Conservation (phyloP, 352 stramenopile species). For the Thalassiosira exigua region DNA sequence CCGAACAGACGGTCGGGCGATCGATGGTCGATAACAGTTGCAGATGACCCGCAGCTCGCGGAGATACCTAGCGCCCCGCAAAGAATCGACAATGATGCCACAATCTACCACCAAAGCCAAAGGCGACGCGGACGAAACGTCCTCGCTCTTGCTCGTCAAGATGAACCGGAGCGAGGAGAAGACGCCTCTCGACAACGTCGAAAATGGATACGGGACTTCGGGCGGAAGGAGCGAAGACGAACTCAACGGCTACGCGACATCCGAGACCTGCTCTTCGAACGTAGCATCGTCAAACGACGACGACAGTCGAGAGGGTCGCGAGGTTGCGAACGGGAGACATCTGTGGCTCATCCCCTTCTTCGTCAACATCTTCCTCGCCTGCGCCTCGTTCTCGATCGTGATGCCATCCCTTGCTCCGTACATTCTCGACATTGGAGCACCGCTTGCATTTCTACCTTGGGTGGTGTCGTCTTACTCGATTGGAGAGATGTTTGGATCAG, state of each 20-base stretch:
- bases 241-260: neutral
- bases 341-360: slow-evolving; percentile 60
- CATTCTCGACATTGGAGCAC: slow-evolving; percentile 47
- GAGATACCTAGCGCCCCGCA: neutral
- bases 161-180: no score
- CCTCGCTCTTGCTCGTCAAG: neutral
- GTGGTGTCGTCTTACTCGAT: slow-evolving; percentile 61
- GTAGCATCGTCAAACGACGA: no score
- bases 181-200: neutral
- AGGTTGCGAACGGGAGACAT: no score
- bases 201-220: slow-evolving; percentile 1
- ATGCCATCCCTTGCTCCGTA: slow-evolving; percentile 60
- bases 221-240: no score
- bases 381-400: slow-evolving; percentile 62
- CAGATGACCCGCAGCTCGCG: no score
- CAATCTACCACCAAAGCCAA: neutral
- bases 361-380: slow-evolving; percentile 68
- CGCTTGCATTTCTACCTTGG: slow-evolving; percentile 46
- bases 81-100: slow-evolving; percentile 2
- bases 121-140: slow-evolving; percentile 5
- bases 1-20: no score
- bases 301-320: neutral
- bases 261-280: neutral
- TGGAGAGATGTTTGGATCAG: slow-evolving; percentile 66
- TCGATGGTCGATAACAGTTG: no score